These are phyloP conservation scores for Bryoerythrophyllum caledonicum DNA, from an alignment of 225 moss, liverwort and hornwort species.

Conservation along the genomic window DNA sequence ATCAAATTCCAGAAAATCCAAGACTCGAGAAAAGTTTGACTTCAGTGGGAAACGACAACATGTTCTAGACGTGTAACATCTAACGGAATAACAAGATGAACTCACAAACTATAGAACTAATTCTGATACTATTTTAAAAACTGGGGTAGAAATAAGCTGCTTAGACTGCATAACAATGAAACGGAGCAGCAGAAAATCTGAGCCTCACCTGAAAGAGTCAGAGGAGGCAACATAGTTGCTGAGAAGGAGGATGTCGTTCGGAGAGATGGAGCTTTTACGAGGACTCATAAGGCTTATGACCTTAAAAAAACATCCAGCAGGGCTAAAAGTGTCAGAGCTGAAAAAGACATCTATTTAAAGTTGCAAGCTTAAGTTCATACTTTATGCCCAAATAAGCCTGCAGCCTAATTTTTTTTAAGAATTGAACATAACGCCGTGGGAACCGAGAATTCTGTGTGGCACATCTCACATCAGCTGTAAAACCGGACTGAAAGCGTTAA, in stretches of 20 bases:
- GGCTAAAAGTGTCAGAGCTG: constrained; percentile 4
- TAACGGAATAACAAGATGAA: neutral
- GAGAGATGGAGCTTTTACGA: constrained; percentile 75
- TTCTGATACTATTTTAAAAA: neutral
- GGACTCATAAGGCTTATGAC: constrained; percentile 88
- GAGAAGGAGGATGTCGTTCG: constrained; percentile 87
- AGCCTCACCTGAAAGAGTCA: constrained; percentile 88
- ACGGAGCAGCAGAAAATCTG: constrained; percentile 13
- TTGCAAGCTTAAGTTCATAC: neutral
- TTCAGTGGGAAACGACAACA: neutral
- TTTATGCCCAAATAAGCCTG: constrained; percentile 4
- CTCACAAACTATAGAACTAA: neutral
- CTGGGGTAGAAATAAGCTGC: neutral
- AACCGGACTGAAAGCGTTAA: neutral
- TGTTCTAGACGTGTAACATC: neutral
- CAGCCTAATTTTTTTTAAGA: neutral
- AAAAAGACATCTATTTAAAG: neutral
- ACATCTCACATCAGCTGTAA: constrained; percentile 1
- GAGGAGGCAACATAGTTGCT: constrained; percentile 95
- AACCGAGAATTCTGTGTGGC: neutral
- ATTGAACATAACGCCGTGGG: neutral
- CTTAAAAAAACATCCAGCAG: constrained; percentile 46
- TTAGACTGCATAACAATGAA: constrained; percentile 8
- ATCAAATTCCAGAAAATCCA: constrained; percentile 1
- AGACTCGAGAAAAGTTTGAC: neutral